Conservation (phyloP, 306 rosid genomes). For the Adenanthera pavonina region DNA sequence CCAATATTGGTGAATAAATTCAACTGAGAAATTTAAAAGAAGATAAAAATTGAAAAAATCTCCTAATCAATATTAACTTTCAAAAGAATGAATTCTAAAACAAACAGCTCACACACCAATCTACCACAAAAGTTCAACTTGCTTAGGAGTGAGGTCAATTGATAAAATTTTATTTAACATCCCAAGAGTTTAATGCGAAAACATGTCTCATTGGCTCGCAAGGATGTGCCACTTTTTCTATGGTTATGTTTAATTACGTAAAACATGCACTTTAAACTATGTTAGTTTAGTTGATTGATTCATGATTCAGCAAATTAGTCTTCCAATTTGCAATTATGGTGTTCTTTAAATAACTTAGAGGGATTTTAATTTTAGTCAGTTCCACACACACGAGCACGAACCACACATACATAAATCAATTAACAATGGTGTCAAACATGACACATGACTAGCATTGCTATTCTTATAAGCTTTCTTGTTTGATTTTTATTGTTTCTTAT, state of each 20-base stretch:
- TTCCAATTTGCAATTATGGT: background rate
- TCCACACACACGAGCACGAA: background rate
- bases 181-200: background rate
- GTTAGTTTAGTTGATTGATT: background rate
- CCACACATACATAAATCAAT: background rate
- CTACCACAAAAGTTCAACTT: slow-evolving; percentile 4
- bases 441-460: background rate
- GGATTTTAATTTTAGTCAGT: background rate
- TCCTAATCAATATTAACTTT: slow-evolving; percentile 20
- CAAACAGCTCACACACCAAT: background rate
- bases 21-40: slow-evolving; percentile 27
- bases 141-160: background rate
- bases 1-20: slow-evolving; percentile 42
- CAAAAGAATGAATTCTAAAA: slow-evolving; percentile 7
- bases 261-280: background rate
- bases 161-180: background rate
- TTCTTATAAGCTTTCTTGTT: background rate
- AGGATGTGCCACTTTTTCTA: background rate
- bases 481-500: slow-evolving; percentile 4
- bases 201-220: background rate
- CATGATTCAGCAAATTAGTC: background rate
- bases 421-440: background rate
- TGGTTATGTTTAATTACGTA: background rate
- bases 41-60: slow-evolving; percentile 9
- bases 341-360: background rate